Conservation (phyloP, 768 basidiomycete species). For the Amanita thiersii region DNA sequence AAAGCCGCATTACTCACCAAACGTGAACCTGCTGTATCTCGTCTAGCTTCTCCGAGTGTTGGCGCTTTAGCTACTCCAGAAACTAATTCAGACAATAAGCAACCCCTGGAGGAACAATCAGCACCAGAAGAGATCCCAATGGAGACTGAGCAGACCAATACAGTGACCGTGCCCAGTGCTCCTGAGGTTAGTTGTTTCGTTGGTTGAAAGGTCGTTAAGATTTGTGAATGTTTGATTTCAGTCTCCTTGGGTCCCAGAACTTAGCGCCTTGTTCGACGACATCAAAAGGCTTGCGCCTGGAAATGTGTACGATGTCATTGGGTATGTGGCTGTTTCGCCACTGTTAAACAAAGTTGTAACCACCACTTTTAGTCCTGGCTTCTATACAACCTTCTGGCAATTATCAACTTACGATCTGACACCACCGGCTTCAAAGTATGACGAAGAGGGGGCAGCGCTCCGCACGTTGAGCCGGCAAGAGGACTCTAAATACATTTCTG, state of each 20-base stretch:
- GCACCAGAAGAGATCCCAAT: constrained; percentile 37
- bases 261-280: constrained; percentile 67
- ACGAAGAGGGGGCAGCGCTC: constrained; percentile 62
- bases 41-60: constrained; percentile 56
- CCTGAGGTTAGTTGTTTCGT: constrained; percentile 29
- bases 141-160: constrained; percentile 37
- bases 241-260: constrained; percentile 76
- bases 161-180: constrained; percentile 17
- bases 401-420: constrained; percentile 83
- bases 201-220: background rate
- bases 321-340: constrained; percentile 36
- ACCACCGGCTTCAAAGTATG: constrained; percentile 71
- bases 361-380: constrained; percentile 57
- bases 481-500: constrained; percentile 50
- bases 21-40: constrained; percentile 56
- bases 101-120: constrained; percentile 15
- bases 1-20: constrained; percentile 77
- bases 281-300: constrained; percentile 65
- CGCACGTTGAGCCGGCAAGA: constrained; percentile 60
- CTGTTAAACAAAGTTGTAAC: constrained; percentile 4
- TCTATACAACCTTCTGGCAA: constrained; percentile 97
- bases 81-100: constrained; percentile 16
- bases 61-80: constrained; percentile 19
- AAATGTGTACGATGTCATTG: constrained; percentile 56
- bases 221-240: constrained; percentile 16